Evolutionary conservation across 495 filamentous ascomycete species (phyloP).

Genomic region (Hypoxylon crocopeplum): DNA sequence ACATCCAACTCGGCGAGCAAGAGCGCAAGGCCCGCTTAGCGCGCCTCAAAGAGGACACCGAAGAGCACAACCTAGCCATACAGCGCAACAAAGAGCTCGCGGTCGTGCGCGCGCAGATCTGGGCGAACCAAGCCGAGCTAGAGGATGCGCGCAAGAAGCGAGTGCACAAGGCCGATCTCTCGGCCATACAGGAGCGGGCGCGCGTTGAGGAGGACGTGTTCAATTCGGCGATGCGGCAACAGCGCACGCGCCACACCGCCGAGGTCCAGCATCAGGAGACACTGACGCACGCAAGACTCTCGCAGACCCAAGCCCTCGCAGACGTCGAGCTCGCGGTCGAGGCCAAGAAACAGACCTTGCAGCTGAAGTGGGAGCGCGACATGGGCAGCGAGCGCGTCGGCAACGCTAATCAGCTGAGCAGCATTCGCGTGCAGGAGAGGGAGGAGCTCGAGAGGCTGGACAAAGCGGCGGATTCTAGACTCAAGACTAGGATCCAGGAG

Average conservation of each 20-base stretch:
- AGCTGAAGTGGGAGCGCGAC: slow-evolving; percentile 48
- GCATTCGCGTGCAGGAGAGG: slow-evolving; percentile 48
- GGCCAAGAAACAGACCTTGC: slow-evolving; percentile 39
- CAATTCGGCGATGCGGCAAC: slow-evolving; percentile 39
- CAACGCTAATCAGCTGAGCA: slow-evolving; percentile 48
- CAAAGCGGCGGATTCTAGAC: slow-evolving; percentile 42
- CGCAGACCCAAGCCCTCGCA: slow-evolving; percentile 45
- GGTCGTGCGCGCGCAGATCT: slow-evolving; percentile 51
- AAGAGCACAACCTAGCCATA: slow-evolving; percentile 48
- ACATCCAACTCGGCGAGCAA: slow-evolving; percentile 52
- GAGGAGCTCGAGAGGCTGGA: slow-evolving; percentile 52
- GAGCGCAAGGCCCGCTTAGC: slow-evolving; percentile 48
- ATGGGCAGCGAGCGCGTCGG: slow-evolving; percentile 44
- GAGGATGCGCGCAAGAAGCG: slow-evolving; percentile 50
- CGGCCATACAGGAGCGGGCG: slow-evolving; percentile 40
- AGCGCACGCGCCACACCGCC: slow-evolving; percentile 38
- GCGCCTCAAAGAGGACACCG: slow-evolving; percentile 44
- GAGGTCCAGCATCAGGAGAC: slow-evolving; percentile 47
- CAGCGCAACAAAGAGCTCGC: slow-evolving; percentile 52
- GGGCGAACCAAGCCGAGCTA: slow-evolving; percentile 49
- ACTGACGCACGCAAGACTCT: slow-evolving; percentile 48
- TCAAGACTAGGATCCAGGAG: slow-evolving; percentile 46
- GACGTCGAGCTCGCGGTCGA: slow-evolving; percentile 51
- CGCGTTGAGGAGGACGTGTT: slow-evolving; percentile 47
- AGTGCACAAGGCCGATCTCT: slow-evolving; percentile 34